A percentile compares a stretch with the other conserved stretches of the same genome.
Conservation (phyloP, 2,329 filamentous ascomycete species). For the Cryphonectria carpinicola region DNA sequence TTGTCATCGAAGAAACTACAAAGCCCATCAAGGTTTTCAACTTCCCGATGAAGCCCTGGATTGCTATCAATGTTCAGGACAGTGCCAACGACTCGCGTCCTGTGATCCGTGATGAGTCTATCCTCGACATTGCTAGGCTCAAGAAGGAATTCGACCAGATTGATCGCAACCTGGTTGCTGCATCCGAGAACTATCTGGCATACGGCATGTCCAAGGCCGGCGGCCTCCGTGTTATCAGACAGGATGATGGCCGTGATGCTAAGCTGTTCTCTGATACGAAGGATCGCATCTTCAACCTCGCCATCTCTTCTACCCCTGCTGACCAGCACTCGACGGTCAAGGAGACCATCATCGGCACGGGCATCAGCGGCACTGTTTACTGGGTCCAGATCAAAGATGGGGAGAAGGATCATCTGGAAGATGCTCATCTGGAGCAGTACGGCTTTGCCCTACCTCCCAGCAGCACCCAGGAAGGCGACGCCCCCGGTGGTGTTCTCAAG, state of each 20-base stretch:
- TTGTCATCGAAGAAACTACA: constrained; percentile 66
- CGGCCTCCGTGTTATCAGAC: constrained; percentile 89
- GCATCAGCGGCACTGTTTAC: constrained; percentile 95
- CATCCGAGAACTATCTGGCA: constrained; percentile 87
- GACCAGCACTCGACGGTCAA: constrained; percentile 61
- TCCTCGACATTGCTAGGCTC: constrained; percentile 90
- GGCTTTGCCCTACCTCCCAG: constrained; percentile 90
- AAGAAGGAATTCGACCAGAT: constrained; percentile 99
- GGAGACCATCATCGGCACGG: constrained; percentile 88
- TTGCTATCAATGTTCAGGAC: constrained; percentile 77
- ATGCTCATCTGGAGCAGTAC: constrained; percentile 78
- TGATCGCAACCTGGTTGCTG: constrained; percentile 88
- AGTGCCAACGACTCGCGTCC: constrained; percentile 59
- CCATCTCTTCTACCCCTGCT: constrained; percentile 71
- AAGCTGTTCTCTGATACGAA: constrained; percentile 90
- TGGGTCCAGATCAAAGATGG: constrained; percentile 83
- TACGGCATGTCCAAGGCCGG: constrained; percentile 94
- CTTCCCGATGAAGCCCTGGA: constrained; percentile 96
- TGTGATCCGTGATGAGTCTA: constrained; percentile 74
- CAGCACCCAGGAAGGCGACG: constrained; percentile 76
- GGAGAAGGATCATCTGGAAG: constrained; percentile 78
- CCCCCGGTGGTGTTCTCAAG: constrained; percentile 90
- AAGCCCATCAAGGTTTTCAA: constrained; percentile 82
- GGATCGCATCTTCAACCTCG: constrained; percentile 93
- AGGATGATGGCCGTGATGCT: constrained; percentile 89